These are phyloP conservation scores for Chaetomiaceae sp. DNA, from an alignment of 2,329 filamentous ascomycete genomes.

Conservation along the genomic window DNA sequence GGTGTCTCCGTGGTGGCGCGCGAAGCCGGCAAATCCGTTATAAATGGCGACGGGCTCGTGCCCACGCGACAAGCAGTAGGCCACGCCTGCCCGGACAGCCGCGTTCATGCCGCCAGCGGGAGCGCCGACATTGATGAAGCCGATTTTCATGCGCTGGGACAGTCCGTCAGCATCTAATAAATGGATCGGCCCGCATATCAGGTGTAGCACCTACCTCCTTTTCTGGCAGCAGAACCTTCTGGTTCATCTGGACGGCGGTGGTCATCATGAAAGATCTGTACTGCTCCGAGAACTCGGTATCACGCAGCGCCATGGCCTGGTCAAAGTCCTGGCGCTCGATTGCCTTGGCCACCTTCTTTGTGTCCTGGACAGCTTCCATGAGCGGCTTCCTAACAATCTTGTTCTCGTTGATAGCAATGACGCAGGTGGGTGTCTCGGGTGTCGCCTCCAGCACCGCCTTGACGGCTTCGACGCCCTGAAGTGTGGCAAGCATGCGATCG, in stretches of 20 bases:
- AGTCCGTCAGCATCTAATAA: slow-evolving; percentile 28
- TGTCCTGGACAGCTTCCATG: slow-evolving; percentile 82
- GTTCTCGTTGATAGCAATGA: slow-evolving; percentile 96
- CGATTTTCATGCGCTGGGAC: slow-evolving; percentile 76
- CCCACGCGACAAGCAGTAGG: slow-evolving; percentile 87
- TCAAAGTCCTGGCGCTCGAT: slow-evolving; percentile 85
- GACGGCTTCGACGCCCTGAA: slow-evolving; percentile 93
- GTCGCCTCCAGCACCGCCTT: slow-evolving; percentile 85
- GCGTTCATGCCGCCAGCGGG: slow-evolving; percentile 98
- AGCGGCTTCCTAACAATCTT: slow-evolving; percentile 90
- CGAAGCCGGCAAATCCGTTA: slow-evolving; percentile 93
- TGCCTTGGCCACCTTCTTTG: slow-evolving; percentile 75
- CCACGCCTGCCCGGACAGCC: slow-evolving; percentile 85
- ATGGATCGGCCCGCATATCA: background rate
- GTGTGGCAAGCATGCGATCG: slow-evolving; percentile 85
- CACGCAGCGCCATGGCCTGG: slow-evolving; percentile 79
- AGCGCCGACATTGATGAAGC: slow-evolving; percentile 94
- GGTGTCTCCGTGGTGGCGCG: slow-evolving; percentile 80
- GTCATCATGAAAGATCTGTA: slow-evolving; percentile 88
- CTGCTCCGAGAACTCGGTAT: slow-evolving; percentile 91
- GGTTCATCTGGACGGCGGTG: slow-evolving; percentile 71
- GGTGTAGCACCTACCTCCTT: slow-evolving; percentile 55
- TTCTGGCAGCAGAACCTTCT: slow-evolving; percentile 60
- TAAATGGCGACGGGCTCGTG: slow-evolving; percentile 90
- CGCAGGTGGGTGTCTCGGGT: slow-evolving; percentile 83